These are phyloP conservation scores for Choiromyces venosus DNA, from an alignment of 495 filamentous ascomycete species.

Conservation along the genomic window DNA sequence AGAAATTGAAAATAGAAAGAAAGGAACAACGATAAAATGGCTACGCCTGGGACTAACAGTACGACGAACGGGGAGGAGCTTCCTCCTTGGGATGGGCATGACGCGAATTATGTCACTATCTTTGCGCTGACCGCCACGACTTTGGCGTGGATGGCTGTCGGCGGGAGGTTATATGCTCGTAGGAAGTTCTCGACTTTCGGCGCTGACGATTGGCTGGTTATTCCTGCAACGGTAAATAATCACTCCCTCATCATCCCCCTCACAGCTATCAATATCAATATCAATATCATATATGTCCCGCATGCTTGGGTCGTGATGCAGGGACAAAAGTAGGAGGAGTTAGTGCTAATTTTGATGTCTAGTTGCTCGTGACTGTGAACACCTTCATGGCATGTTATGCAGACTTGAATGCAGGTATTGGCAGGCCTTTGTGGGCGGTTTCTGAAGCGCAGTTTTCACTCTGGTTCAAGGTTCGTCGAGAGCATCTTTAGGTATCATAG, in stretches of 20 bases:
- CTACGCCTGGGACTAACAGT: background rate
- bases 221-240: background rate
- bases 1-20: background rate
- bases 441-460: background rate
- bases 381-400: constrained; percentile 4
- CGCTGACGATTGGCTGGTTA: background rate
- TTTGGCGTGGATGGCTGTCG: background rate
- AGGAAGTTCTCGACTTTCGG: constrained; percentile 1
- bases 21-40: background rate
- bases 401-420: background rate
- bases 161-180: background rate
- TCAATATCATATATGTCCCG: background rate
- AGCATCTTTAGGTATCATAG: background rate
- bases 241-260: background rate
- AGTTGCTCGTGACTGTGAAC: background rate
- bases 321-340: background rate
- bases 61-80: background rate
- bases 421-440: background rate
- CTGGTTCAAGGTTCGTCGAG: background rate
- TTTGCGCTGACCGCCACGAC: background rate
- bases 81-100: background rate
- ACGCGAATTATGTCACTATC: background rate
- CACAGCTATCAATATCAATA: background rate
- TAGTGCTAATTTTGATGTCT: background rate
- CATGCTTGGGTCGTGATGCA: background rate